Percentiles rank a stretch among this genome's conserved stretches.
Conservation (phyloP, 2,329 filamentous ascomycete genomes). For the Sporothrix pallida region DNA sequence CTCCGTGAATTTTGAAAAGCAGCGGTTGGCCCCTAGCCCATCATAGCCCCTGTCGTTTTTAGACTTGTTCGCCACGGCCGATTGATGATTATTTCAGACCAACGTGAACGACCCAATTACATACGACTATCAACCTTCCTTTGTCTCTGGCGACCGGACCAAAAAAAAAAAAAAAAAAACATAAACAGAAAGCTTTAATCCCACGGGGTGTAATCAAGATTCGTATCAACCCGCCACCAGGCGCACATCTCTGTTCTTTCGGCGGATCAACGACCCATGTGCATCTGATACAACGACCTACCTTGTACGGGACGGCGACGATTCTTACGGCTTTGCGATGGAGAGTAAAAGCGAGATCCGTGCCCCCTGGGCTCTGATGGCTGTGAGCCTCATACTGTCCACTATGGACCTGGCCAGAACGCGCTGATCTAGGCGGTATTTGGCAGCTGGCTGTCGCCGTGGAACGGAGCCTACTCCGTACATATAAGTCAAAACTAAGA, state of each 20-base stretch:
- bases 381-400: neutral
- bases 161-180: neutral
- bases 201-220: neutral
- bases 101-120: neutral
- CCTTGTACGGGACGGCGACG: too few species aligned
- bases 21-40: neutral
- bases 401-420: neutral
- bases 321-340: neutral
- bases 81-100: neutral
- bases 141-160: neutral
- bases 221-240: neutral
- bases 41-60: neutral
- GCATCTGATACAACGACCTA: neutral
- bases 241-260: neutral
- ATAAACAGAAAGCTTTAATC: too few species aligned
- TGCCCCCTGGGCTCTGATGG: neutral
- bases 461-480: too few species aligned
- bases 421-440: conserved; percentile 11
- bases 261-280: conserved; percentile 3
- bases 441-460: conserved; percentile 7
- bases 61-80: neutral
- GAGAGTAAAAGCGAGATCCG: neutral
- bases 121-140: neutral
- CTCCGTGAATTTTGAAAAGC: conserved; percentile 6
- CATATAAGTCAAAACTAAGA: too few species aligned